phyloP scores from a whole-genome alignment of 805 yeast genomes.

The Wickerhamomyces bovis region DNA sequence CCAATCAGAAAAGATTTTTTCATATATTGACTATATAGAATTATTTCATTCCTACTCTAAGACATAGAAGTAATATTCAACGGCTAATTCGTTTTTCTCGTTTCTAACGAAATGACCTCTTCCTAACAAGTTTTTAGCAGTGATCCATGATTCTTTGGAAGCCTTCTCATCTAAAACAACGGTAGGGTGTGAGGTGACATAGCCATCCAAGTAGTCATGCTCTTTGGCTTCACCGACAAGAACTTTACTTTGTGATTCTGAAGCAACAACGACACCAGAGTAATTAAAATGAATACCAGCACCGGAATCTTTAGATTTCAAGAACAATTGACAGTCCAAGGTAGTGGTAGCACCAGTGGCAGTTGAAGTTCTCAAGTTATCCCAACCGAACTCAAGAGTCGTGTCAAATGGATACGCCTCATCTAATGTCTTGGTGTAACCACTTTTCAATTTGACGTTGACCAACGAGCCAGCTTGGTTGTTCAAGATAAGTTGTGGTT shows the following conservation, averaged over 20 bases:
- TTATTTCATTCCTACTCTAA: conserved; percentile 10
- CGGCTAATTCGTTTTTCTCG: conserved; percentile 37
- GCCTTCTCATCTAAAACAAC: conserved; percentile 37
- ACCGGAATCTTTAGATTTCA: conserved; percentile 37
- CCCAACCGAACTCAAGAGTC: conserved; percentile 36
- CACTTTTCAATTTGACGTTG: conserved; percentile 28
- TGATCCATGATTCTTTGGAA: conserved; percentile 46
- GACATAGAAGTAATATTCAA: conserved; percentile 46
- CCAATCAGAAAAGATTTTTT: not conserved
- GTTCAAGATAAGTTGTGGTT: conserved; percentile 25
- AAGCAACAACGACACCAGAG: conserved; percentile 41
- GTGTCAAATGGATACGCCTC: conserved; percentile 33
- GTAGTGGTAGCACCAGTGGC: conserved; percentile 25
- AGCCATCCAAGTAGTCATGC: conserved; percentile 39
- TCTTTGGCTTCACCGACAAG: conserved; percentile 25
- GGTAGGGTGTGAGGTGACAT: conserved; percentile 43
- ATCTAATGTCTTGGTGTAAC: conserved; percentile 33
- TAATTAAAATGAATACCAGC: conserved; percentile 38
- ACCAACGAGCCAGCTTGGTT: conserved; percentile 24
- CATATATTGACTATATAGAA: not conserved
- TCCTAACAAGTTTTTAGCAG: conserved; percentile 43
- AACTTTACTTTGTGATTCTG: conserved; percentile 31
- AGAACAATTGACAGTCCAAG: conserved; percentile 47
- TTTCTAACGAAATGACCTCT: conserved; percentile 55
- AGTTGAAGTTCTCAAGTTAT: conserved; percentile 35